Evolutionary conservation across 371 early-diverging fungal genomes (phyloP).

Genomic region (Entomophthora muscae): DNA sequence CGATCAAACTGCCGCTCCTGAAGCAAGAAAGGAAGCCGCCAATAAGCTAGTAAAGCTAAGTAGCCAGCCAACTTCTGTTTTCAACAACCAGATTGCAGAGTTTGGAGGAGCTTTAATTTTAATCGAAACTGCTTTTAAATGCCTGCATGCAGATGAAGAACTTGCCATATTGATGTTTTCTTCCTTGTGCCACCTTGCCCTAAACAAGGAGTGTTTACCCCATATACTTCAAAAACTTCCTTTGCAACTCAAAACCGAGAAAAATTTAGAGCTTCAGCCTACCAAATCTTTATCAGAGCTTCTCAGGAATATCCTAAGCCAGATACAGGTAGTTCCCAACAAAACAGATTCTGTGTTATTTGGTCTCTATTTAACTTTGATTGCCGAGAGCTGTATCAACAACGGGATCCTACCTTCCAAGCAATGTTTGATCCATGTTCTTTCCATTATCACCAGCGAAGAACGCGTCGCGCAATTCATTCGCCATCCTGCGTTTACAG

Average conservation of each 20-base stretch:
- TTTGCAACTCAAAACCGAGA: not conserved
- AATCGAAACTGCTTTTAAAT: not conserved
- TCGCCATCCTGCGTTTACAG: not conserved
- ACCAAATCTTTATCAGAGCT: not conserved
- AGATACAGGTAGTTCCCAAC: not conserved
- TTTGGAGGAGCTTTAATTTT: not conserved
- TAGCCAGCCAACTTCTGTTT: not conserved
- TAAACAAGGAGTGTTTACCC: not conserved
- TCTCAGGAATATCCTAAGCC: not conserved
- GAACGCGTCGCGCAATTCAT: not conserved
- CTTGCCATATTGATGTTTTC: not conserved
- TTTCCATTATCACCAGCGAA: not conserved
- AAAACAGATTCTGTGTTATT: not conserved
- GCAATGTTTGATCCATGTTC: not conserved
- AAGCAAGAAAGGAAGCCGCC: not conserved
- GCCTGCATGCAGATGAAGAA: not conserved
- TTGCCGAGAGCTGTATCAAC: not conserved
- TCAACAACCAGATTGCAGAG: not conserved
- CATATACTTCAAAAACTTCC: not conserved
- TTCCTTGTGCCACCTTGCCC: not conserved
- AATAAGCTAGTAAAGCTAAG: not conserved
- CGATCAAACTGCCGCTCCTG: not conserved
- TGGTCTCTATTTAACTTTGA: not conserved
- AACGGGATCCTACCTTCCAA: not conserved
- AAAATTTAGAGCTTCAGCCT: not conserved